Base-by-base conservation (phyloP, 345 rosid genomes). In the Citrus inodora region DNA sequence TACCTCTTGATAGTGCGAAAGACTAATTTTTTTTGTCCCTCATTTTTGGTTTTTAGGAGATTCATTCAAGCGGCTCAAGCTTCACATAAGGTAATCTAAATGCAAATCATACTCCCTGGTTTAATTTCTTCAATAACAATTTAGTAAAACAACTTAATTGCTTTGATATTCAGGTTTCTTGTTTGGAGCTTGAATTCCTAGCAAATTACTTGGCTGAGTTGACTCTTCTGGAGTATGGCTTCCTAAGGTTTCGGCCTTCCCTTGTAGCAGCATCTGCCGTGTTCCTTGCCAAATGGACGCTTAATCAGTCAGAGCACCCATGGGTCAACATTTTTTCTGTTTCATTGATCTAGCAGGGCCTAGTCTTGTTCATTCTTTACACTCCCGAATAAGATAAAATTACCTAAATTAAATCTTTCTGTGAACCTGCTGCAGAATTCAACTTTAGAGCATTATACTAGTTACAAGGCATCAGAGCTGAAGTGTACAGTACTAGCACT, bases 251-350 rank as follows among this genome's bases (percentile, higher is more conserved):
- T 83, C 80, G 89, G 48, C 99, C 99, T 65, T 95, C 99, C 33
- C 79, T 88, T 25, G 70, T 87, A 71, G 99, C 99, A 42, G 99
- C 99, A 35, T 92, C 99, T 73, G 92, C 97, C 25, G 97, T 95
- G 71, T 89, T 95, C 83, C 88, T 95, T 25, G 98, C 99, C 63
- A 83, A 87, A 86, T 94, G 98, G 97, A 92, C 96, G 25, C 95
- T 95, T 74, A 67, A 87, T 73, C 98, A 89, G 73, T 86, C 92
- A 62, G 94, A 82, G 76, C 81, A 92, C 84, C 99, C 99, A n/a
- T 95, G 99, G 99, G 99, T 95, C 74, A 70, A 94, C 76, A 73
- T 78, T 68, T 76, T 35, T 80, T 74, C 2, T 51, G 27, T 9
- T 32, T 40, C 22, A 56, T 46, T 24, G 22, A 25, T 62, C 78